Evolutionary conservation across 345 rosid genomes (phyloP).

Genomic region (Populus davidiana): DNA sequence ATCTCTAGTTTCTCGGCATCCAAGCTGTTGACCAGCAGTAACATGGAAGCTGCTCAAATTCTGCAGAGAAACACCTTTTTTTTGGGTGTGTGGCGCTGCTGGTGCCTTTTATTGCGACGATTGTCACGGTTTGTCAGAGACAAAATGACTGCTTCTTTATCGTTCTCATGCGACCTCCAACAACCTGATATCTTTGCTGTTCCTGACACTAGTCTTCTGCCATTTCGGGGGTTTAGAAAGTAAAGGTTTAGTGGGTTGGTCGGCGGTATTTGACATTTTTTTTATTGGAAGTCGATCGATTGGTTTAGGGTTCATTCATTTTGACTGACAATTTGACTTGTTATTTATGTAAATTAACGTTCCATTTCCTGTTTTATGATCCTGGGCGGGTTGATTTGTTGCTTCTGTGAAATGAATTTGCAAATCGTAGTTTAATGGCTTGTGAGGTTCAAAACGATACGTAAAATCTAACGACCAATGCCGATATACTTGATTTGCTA

Average conservation of each 20-base stretch:
- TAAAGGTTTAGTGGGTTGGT: neutral
- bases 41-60: neutral
- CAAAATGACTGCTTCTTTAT: neutral
- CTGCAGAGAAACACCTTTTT: neutral
- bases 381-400: neutral
- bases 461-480: neutral
- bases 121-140: neutral
- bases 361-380: neutral
- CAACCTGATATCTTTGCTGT: neutral
- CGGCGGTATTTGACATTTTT: neutral
- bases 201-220: neutral
- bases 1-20: neutral
- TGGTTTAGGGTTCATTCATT: neutral
- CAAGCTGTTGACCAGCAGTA: neutral
- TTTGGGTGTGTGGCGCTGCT: neutral
- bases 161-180: neutral
- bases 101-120: neutral
- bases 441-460: neutral
- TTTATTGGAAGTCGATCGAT: neutral
- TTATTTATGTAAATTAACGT: neutral
- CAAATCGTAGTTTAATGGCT: neutral
- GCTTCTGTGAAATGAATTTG: neutral
- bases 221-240: neutral
- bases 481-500: neutral
- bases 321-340: neutral